Evolutionary conservation across 2,329 filamentous ascomycete genomes (phyloP).

Genomic region (Ilyonectria sp.): DNA sequence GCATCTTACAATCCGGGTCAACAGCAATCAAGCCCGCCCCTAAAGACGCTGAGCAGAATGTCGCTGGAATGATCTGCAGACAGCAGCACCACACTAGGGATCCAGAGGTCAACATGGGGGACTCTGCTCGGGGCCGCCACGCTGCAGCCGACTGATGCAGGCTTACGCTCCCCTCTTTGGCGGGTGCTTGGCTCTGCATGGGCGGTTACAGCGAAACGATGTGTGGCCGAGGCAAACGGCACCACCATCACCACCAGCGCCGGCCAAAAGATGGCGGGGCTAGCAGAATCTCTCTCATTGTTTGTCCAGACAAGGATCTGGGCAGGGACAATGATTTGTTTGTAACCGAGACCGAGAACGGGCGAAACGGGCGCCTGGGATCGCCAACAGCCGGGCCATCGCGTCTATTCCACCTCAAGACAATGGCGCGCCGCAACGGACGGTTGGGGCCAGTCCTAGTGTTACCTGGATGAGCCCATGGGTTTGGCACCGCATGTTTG

Average conservation of each 20-base stretch:
- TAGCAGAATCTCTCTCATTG: conserved; percentile 13
- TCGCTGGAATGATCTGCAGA: conserved; percentile 18
- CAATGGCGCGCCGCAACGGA: neutral
- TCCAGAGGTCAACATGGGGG: conserved; percentile 27
- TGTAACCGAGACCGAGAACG: conserved; percentile 7
- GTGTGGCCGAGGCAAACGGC: conserved; percentile 34
- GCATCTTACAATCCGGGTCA: conserved; percentile 6
- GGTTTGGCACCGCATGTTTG: conserved; percentile 7
- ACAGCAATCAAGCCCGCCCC: neutral
- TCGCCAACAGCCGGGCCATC: conserved; percentile 6
- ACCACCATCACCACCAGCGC: conserved; percentile 7
- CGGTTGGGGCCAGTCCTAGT: neutral
- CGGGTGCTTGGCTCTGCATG: conserved; percentile 25
- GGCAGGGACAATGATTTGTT: conserved; percentile 16
- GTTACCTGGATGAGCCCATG: neutral
- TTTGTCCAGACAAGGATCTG: conserved; percentile 36
- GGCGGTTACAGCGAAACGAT: conserved; percentile 45
- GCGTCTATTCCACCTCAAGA: conserved; percentile 25
- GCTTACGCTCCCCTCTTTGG: conserved; percentile 21
- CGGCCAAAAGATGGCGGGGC: conserved; percentile 24
- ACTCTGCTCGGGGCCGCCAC: conserved; percentile 18
- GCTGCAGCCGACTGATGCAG: conserved; percentile 30
- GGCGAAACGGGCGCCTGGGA: neutral
- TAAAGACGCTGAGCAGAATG: neutral
- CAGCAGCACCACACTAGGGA: neutral